phyloP scores from a whole-genome alignment of 1,284 basidiomycete genomes.

The Sanghuangporus sanghuang region DNA sequence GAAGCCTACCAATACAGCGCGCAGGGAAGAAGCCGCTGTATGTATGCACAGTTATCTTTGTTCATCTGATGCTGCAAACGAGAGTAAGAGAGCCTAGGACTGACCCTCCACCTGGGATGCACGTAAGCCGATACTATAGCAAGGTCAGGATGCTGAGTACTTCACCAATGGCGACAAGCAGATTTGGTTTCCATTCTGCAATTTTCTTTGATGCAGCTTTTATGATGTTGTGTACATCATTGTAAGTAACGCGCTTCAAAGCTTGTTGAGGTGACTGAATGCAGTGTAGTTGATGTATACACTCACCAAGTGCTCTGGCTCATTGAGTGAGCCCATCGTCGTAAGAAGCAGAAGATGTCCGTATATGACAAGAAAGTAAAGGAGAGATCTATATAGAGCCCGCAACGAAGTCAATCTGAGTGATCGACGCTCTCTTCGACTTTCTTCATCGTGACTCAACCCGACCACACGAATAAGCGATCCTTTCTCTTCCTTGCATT shows the following conservation, averaged over 20 bases:
- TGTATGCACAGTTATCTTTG: slow-evolving; percentile 20
- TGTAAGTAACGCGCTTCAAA: slow-evolving; percentile 60
- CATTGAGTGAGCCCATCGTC: slow-evolving; percentile 29
- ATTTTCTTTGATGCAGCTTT: slow-evolving; percentile 56
- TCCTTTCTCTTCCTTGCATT: neutral
- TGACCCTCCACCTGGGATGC: slow-evolving; percentile 66
- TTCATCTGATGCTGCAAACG: slow-evolving; percentile 19
- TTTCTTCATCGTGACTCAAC: neutral
- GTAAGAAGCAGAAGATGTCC: neutral
- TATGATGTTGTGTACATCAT: slow-evolving; percentile 81
- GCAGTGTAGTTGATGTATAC: neutral
- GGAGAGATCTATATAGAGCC: neutral
- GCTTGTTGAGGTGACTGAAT: neutral
- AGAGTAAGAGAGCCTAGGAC: slow-evolving; percentile 28
- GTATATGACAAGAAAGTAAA: neutral
- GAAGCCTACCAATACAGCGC: slow-evolving; percentile 67
- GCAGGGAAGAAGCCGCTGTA: slow-evolving; percentile 90
- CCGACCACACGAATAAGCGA: neutral
- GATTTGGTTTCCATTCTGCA: slow-evolving; percentile 69
- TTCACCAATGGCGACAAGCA: slow-evolving; percentile 78
- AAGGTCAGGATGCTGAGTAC: slow-evolving; percentile 6
- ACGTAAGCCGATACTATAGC: slow-evolving; percentile 4
- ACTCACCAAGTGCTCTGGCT: slow-evolving; percentile 28
- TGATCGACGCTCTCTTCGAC: neutral
- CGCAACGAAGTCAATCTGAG: neutral